Percentiles rank a stretch among this genome's conserved stretches.
Conservation (phyloP, 2,329 filamentous ascomycete species). For the Hymenoscyphus repandus region DNA sequence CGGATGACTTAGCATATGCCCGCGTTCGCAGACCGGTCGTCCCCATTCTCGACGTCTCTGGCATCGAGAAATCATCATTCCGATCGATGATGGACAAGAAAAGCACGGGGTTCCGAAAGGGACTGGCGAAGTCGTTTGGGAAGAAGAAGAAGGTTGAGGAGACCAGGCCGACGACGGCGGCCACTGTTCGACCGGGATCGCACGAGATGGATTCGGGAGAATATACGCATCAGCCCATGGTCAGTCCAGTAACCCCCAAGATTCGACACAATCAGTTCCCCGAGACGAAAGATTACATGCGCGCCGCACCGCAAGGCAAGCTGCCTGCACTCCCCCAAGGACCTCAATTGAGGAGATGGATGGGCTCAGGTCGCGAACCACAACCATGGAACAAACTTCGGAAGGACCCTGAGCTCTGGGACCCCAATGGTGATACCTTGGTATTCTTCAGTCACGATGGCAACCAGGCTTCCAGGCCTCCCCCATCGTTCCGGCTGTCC, state of each 20-base stretch:
- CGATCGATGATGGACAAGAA: constrained; percentile 48
- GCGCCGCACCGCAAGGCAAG: constrained; percentile 37
- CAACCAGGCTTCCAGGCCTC: constrained; percentile 32
- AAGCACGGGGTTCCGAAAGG: constrained; percentile 49
- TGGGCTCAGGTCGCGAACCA: constrained; percentile 43
- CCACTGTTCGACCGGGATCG: constrained; percentile 8
- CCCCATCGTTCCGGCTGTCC: constrained; percentile 51
- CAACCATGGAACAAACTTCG: constrained; percentile 52
- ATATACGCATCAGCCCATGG: constrained; percentile 2
- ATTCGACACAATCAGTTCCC: constrained; percentile 3
- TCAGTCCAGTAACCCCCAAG: background rate
- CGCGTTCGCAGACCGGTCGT: constrained; percentile 18
- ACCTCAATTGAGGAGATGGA: constrained; percentile 48
- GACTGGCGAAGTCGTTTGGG: constrained; percentile 48
- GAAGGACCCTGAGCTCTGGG: constrained; percentile 57
- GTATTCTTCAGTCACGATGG: constrained; percentile 48
- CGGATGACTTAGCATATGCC: constrained; percentile 13
- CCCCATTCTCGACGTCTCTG: constrained; percentile 39
- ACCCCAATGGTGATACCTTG: constrained; percentile 54
- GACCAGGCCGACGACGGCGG: constrained; percentile 13
- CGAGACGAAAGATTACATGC: constrained; percentile 5
- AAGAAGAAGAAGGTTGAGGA: constrained; percentile 37
- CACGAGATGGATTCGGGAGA: constrained; percentile 17
- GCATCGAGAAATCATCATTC: constrained; percentile 51
- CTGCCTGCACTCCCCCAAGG: constrained; percentile 39